A percentile compares a stretch with the other conserved stretches of the same genome.
Conservation (phyloP, 1,284 basidiomycete genomes). For the Ganoderma sp. region DNA sequence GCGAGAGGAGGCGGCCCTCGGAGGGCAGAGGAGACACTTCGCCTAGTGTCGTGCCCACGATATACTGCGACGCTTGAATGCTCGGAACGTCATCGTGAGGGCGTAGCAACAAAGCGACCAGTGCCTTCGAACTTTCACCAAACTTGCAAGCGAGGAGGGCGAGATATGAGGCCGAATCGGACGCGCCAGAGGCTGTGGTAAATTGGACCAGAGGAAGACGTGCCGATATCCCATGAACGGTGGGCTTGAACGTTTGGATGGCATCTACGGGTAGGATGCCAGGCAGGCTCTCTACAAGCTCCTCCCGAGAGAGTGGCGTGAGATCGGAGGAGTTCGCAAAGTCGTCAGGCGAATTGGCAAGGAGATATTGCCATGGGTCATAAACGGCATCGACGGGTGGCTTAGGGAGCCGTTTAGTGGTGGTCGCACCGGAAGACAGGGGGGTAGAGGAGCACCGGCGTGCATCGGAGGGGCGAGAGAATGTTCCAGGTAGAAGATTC, state of each 20-base stretch:
- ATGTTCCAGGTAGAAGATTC: not conserved
- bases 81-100: not conserved
- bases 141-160: not conserved
- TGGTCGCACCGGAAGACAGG: not conserved
- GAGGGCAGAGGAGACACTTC: not conserved
- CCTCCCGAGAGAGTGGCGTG: not conserved
- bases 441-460: not conserved
- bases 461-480: not conserved
- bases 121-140: not conserved
- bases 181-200: not conserved
- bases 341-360: not conserved
- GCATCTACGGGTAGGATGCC: not conserved
- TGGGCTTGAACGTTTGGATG: not conserved
- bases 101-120: not conserved
- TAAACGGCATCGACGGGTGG: not conserved
- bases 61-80: not conserved
- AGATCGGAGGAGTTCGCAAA: not conserved
- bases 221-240: not conserved
- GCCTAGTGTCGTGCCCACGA: not conserved
- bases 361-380: not conserved
- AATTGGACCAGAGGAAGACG: slow-evolving; percentile 1
- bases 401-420: not conserved
- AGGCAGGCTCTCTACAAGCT: not conserved
- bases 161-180: not conserved
- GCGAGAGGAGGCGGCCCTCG: not conserved